A percentile compares a stretch with the other conserved stretches of the same genome.
These are phyloP conservation scores for Fennellomyces sp. DNA, from an alignment of 371 early-diverging fungal species.

Conservation along the genomic window DNA sequence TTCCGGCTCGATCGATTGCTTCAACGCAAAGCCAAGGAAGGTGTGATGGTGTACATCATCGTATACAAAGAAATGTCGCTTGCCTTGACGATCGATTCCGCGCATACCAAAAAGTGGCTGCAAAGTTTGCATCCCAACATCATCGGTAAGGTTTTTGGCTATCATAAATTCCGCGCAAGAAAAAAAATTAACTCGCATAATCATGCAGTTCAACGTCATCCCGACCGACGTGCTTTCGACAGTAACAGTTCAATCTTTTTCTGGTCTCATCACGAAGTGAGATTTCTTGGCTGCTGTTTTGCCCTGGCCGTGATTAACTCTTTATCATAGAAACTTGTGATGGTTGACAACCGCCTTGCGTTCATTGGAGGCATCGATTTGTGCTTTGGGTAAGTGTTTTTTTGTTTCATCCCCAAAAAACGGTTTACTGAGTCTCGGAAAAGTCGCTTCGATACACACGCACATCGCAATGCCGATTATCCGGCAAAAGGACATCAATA, in stretches of 20 bases:
- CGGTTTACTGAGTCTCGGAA: neutral
- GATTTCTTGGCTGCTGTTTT: neutral
- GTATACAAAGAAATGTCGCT: slow-evolving; percentile 90
- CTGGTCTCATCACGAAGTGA: slow-evolving; percentile 80
- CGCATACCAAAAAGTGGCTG: slow-evolving; percentile 81
- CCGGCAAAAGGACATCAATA: slow-evolving; percentile 49
- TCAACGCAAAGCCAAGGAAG: slow-evolving; percentile 83
- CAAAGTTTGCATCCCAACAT: slow-evolving; percentile 82
- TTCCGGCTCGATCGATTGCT: slow-evolving; percentile 85
- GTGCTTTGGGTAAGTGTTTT: slow-evolving; percentile 70
- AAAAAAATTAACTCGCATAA: neutral
- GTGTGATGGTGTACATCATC: slow-evolving; percentile 88
- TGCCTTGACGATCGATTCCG: slow-evolving; percentile 80
- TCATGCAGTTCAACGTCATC: slow-evolving; percentile 77
- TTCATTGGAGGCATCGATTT: slow-evolving; percentile 93
- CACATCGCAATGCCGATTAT: slow-evolving; percentile 81
- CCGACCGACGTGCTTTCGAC: slow-evolving; percentile 74
- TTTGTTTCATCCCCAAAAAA: neutral
- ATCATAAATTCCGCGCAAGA: neutral
- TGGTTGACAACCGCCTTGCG: slow-evolving; percentile 83
- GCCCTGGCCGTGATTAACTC: neutral
- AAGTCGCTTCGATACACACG: slow-evolving; percentile 84
- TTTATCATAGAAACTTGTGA: slow-evolving; percentile 74
- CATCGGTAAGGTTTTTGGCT: slow-evolving; percentile 41
- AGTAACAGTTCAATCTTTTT: slow-evolving; percentile 64